Conservation (phyloP, 306 rosid species). For the Quercus agrifolia region DNA sequence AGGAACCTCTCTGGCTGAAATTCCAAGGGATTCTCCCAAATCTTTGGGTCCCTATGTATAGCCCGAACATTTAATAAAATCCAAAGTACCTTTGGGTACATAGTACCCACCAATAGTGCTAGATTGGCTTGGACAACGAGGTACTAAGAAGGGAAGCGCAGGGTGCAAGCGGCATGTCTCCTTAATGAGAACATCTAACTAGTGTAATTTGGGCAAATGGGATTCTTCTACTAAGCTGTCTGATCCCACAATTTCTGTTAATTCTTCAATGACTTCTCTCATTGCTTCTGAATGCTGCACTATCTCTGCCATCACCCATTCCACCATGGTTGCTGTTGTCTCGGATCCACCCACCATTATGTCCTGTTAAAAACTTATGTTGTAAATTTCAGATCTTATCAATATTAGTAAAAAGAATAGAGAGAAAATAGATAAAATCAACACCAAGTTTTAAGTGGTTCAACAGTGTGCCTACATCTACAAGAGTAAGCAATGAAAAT, state of each 20-base stretch:
- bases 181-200: constrained; percentile 20
- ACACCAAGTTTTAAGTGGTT: too few species aligned
- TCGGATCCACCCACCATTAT: constrained; percentile 33
- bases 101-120: constrained; percentile 26
- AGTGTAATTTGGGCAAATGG: constrained; percentile 22
- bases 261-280: constrained; percentile 22
- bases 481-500: too few species aligned
- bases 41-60: constrained; percentile 16
- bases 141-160: not conserved
- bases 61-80: constrained; percentile 18
- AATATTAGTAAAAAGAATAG: too few species aligned
- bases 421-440: too few species aligned
- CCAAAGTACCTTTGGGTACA: constrained; percentile 15
- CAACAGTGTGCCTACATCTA: too few species aligned
- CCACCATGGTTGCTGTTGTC: constrained; percentile 19
- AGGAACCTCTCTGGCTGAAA: constrained; percentile 23
- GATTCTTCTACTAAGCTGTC: constrained; percentile 32
- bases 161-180: constrained; percentile 36
- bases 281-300: constrained; percentile 12
- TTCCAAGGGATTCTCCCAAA: constrained; percentile 17
- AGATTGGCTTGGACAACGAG: constrained; percentile 10
- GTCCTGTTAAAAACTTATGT: constrained; percentile 17
- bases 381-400: too few species aligned
- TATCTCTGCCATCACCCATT: constrained; percentile 38
- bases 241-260: constrained; percentile 19